These are phyloP conservation scores for Suhomyces anneliseae DNA, from an alignment of 1,139 yeast species.

Conservation along the genomic window DNA sequence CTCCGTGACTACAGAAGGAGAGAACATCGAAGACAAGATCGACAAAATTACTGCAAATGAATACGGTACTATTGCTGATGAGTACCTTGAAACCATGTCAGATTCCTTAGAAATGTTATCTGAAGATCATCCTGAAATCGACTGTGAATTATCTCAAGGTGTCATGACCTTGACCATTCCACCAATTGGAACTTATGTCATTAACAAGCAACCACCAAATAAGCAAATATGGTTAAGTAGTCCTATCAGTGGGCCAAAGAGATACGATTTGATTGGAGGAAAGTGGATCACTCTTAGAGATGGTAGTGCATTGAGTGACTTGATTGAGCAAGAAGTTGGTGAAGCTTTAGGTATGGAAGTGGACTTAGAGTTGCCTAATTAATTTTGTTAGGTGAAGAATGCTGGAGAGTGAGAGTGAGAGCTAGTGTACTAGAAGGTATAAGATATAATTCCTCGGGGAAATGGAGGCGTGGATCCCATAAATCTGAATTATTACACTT, in stretches of 20 bases:
- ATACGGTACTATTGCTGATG: constrained; percentile 61
- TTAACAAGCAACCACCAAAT: constrained; percentile 92
- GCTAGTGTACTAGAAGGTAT: no score
- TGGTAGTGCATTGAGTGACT: constrained; percentile 45
- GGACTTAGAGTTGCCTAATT: constrained; percentile 17
- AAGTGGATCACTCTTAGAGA: constrained; percentile 67
- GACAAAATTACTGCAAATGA: constrained; percentile 45
- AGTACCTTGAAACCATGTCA: constrained; percentile 61
- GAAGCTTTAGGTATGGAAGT: constrained; percentile 35
- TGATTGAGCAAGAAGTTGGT: constrained; percentile 49
- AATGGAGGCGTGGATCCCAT: no score
- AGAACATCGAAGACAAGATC: constrained; percentile 50
- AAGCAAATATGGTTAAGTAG: constrained; percentile 92
- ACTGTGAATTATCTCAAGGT: constrained; percentile 82
- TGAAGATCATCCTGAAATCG: constrained; percentile 60
- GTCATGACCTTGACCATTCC: constrained; percentile 72
- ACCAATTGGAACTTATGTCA: constrained; percentile 75
- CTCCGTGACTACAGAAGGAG: constrained; percentile 49
- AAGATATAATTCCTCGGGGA: no score
- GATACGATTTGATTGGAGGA: constrained; percentile 56
- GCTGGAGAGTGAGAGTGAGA: no score
- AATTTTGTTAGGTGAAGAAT: no score
- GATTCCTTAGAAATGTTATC: constrained; percentile 64
- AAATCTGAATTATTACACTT: no score
- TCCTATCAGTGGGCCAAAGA: constrained; percentile 89